These are phyloP conservation scores for Nitzschia palea DNA, from an alignment of 108 stramenopile genomes.

Conservation along the genomic window DNA sequence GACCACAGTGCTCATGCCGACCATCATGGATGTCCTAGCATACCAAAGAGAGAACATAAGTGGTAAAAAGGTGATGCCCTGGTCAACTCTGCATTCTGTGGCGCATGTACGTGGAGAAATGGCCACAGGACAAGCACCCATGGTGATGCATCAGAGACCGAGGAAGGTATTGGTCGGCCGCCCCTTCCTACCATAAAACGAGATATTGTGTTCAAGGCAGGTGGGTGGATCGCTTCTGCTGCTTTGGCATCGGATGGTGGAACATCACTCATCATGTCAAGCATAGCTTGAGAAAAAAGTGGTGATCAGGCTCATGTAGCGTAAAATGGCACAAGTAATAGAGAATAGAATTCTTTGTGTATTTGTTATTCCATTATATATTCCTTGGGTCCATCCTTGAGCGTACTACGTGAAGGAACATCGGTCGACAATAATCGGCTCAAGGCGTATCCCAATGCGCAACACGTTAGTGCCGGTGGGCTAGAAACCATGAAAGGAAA, in stretches of 20 bases:
- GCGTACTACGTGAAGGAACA: too few species aligned
- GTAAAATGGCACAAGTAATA: too few species aligned
- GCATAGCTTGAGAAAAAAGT: slow-evolving; percentile 52
- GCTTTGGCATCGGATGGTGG: slow-evolving; percentile 81
- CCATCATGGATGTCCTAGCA: too few species aligned
- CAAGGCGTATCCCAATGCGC: slow-evolving; percentile 57
- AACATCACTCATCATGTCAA: slow-evolving; percentile 76
- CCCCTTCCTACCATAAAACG: slow-evolving; percentile 72
- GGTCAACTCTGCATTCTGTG: too few species aligned
- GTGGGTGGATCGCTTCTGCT: slow-evolving; percentile 85
- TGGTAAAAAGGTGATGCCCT: too few species aligned
- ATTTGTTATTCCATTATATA: too few species aligned
- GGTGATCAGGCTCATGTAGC: too few species aligned
- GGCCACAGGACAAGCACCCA: slow-evolving; percentile 27
- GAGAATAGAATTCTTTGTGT: too few species aligned
- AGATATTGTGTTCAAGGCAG: slow-evolving; percentile 74
- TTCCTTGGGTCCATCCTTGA: too few species aligned
- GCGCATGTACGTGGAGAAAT: slow-evolving; percentile 89
- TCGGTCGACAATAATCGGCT: too few species aligned
- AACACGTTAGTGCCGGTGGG: slow-evolving; percentile 77
- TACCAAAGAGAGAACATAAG: too few species aligned
- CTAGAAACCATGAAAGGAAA: slow-evolving; percentile 54
- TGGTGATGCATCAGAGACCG: slow-evolving; percentile 34
- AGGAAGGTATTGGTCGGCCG: slow-evolving; percentile 71
- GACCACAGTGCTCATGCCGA: too few species aligned